Conservation (phyloP, 2,329 filamentous ascomycete genomes). For the Colletotrichum sp. region DNA sequence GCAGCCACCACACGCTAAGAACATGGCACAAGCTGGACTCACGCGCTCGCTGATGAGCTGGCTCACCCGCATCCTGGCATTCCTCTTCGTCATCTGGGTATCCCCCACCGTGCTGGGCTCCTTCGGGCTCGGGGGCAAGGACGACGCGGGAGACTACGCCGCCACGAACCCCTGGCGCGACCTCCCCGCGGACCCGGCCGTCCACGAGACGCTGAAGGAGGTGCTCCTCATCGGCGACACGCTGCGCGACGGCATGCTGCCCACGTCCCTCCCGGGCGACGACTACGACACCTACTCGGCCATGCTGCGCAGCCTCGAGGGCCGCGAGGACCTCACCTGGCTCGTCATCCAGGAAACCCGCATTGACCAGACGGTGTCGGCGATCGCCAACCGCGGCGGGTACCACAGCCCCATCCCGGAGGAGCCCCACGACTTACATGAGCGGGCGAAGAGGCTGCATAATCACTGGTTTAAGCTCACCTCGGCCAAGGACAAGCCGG, state of each 20-base stretch:
- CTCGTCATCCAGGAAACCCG: slow-evolving; percentile 10
- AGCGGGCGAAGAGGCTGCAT: background rate
- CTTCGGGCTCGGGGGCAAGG: background rate
- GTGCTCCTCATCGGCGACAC: slow-evolving; percentile 15
- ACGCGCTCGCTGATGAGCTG: background rate
- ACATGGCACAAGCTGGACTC: slow-evolving; percentile 2
- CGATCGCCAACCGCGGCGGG: slow-evolving; percentile 12
- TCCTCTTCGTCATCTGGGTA: background rate
- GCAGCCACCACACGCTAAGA: background rate
- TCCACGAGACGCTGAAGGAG: background rate
- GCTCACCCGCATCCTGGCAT: background rate
- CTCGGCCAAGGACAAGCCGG: slow-evolving; percentile 1
- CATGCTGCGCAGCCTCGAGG: slow-evolving; percentile 15
- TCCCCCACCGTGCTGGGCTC: background rate
- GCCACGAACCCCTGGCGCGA: slow-evolving; percentile 19
- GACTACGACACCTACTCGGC: slow-evolving; percentile 8
- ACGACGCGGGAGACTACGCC: background rate
- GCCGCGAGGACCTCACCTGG: slow-evolving; percentile 11
- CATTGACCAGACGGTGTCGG: slow-evolving; percentile 4
- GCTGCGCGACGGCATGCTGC: slow-evolving; percentile 14
- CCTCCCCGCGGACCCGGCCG: slow-evolving; percentile 1
- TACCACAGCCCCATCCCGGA: slow-evolving; percentile 11
- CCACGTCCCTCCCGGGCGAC: slow-evolving; percentile 5
- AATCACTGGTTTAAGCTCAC: background rate
- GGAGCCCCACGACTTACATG: slow-evolving; percentile 13